Evolutionary conservation across 2,329 filamentous ascomycete genomes (phyloP), one percentile per base, ranked within the genome.

Genomic region (Neurospora sp.): DNA sequence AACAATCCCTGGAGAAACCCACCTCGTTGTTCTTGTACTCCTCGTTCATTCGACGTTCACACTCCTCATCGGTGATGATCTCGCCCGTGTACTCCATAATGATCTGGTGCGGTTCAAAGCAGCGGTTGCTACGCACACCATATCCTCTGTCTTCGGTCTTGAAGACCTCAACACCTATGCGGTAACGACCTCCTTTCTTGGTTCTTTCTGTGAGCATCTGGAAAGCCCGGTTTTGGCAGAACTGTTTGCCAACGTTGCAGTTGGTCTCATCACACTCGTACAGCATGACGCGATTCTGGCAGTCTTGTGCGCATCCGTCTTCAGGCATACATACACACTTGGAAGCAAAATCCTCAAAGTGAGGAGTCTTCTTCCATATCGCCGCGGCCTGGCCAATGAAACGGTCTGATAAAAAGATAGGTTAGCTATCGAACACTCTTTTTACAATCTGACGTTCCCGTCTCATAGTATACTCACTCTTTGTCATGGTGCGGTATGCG

Each of bases 31-130:
- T 88, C 80, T 96, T 96, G 83, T 99, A 99, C 71, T 91, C 87
- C 72, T 95, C 91, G 71, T 92, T 93, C 94, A 98, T 97, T 69
- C 96, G 90, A 66, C 91, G 88, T 78, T 98, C 93, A 77, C 94
- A 97, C 79, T 99, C 96, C 38, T 90, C 89, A 77, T 97, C 93
- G 0, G 93, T 97, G 77, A 99, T 97, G 75, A 99, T 97, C 80
- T 99, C 96, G 52, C 96, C 96, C 0, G 94, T 95, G 78, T 99
- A 99, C 78, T 99, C 96, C 82, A 98, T 95, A 77, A 99, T 98
- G 78, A 99, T 97, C 81, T 98, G 93, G 76, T 95, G 89, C 1
- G 94, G 88, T 70, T 90, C 85, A 79, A 98, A 99, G 72, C 89
- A 91, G 66, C 96, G 89, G 80, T 95, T 97, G 78, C 92, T 92